A percentile compares a stretch with the other conserved stretches of the same genome.
phyloP scores from a whole-genome alignment of 345 rosid genomes.

The Eucalyptus pauciflora region DNA sequence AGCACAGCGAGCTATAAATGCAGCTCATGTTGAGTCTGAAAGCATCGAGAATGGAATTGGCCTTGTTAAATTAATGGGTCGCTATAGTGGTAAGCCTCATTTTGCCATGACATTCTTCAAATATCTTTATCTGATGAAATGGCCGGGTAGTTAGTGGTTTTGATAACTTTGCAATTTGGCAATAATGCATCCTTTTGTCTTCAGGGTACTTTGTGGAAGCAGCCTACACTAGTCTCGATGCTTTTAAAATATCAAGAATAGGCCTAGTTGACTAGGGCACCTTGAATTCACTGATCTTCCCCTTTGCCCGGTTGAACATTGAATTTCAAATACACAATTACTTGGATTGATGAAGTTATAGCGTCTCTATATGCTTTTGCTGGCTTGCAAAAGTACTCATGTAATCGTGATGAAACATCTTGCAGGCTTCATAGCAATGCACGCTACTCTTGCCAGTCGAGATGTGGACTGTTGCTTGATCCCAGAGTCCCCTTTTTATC shows the following conservation, averaged over 20 bases:
- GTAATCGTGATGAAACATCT: background rate
- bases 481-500: conserved; percentile 37
- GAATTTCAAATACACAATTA: background rate
- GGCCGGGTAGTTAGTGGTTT: background rate
- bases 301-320: background rate
- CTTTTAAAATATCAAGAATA: background rate
- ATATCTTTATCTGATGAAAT: background rate
- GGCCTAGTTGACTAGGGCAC: background rate
- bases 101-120: background rate
- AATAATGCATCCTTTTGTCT: background rate
- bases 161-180: background rate
- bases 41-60: conserved; percentile 56
- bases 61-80: conserved; percentile 59
- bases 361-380: background rate
- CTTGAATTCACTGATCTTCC: background rate
- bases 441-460: conserved; percentile 43
- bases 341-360: background rate
- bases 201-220: background rate
- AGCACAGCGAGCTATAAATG: conserved; percentile 59
- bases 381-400: background rate
- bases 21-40: conserved; percentile 56
- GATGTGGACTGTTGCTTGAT: conserved; percentile 45
- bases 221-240: background rate
- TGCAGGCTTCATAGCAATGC: conserved; percentile 34
- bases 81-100: conserved; percentile 32